These are phyloP conservation scores for Melampsora americana DNA, from an alignment of 1,284 basidiomycete genomes.

Conservation along the genomic window DNA sequence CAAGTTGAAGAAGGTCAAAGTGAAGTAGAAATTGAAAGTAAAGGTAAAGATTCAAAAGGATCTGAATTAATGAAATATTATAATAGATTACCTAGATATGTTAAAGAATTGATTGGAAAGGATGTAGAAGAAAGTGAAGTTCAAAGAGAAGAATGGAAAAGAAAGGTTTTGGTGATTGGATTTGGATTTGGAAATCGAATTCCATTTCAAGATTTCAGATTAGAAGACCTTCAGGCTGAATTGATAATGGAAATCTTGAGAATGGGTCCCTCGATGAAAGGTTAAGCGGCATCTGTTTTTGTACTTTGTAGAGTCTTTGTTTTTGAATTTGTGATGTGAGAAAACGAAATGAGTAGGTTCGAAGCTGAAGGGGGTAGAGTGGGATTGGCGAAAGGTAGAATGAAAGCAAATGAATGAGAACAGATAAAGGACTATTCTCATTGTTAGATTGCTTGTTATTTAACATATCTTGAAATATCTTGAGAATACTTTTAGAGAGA, in stretches of 20 bases:
- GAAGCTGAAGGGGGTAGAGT: no score
- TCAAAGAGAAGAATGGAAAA: not conserved
- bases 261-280: no score
- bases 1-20: not conserved
- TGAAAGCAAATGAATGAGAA: no score
- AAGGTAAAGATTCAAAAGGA: not conserved
- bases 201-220: not conserved
- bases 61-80: not conserved
- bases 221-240: not conserved
- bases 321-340: no score
- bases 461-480: no score
- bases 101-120: not conserved
- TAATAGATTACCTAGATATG: conserved; percentile 4
- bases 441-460: no score
- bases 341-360: no score
- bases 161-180: not conserved
- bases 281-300: no score
- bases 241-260: not conserved
- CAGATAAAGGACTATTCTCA: no score
- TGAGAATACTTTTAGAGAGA: no score
- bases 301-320: no score
- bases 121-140: not conserved
- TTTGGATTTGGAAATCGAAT: not conserved
- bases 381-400: no score
- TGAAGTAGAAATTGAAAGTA: not conserved